Conservation (phyloP, 2,329 filamentous ascomycete species). For the Fusarium sp. region DNA sequence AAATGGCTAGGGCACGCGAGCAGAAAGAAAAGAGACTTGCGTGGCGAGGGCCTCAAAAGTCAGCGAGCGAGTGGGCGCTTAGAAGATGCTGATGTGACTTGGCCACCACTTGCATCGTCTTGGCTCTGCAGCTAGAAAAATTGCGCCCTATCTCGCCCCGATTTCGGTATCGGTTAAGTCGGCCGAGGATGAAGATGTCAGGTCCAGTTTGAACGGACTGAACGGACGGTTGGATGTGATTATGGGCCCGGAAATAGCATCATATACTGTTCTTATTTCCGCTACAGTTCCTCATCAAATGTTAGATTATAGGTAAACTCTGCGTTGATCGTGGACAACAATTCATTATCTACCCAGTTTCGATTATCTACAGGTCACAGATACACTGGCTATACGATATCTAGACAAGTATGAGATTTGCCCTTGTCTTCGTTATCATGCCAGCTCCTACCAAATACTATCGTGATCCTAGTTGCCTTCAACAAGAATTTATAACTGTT, state of each 20-base stretch:
- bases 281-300: background rate
- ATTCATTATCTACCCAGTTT: background rate
- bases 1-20: constrained; percentile 19
- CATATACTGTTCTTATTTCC: rapidly evolving
- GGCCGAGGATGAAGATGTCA: constrained; percentile 5
- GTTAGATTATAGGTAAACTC: background rate
- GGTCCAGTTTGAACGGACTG: background rate
- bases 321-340: background rate
- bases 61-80: constrained; percentile 17
- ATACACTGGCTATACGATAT: background rate
- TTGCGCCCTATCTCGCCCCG: constrained; percentile 3
- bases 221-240: background rate
- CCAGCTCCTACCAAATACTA: too few relatives aligned
- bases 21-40: background rate
- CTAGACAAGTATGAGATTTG: background rate
- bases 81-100: constrained; percentile 12
- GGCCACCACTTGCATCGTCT: constrained; percentile 30
- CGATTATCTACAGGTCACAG: background rate
- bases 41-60: constrained; percentile 33
- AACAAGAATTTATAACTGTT: background rate
- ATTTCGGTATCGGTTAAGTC: constrained; percentile 26
- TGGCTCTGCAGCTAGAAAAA: constrained; percentile 32
- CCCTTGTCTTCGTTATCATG: too few relatives aligned
- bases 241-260: constrained; percentile 13
- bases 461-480: background rate